Evolutionary conservation across 2,329 filamentous ascomycete genomes (phyloP).

Genomic region (Hypoxylon sp.): DNA sequence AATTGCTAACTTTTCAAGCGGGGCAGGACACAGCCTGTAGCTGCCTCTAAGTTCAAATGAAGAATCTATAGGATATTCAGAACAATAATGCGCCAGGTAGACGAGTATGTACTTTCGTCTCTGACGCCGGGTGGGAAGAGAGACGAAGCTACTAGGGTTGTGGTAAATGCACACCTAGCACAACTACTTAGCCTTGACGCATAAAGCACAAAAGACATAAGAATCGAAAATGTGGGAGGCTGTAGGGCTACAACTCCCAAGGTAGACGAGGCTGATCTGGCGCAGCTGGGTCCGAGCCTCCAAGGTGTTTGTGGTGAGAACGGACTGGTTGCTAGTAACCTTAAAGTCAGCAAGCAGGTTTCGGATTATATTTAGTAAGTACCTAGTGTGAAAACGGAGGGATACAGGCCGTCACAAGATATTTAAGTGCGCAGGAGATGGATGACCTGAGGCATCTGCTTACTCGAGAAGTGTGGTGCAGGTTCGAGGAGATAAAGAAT

Average conservation of each 20-base stretch:
- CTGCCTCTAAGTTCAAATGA: not conserved
- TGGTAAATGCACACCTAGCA: not conserved
- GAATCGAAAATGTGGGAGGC: slow-evolving; percentile 2
- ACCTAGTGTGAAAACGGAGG: slow-evolving; percentile 6
- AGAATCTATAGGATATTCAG: not conserved
- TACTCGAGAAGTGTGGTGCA: not conserved
- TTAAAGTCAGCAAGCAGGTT: slow-evolving; percentile 7
- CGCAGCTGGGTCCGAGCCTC: not conserved
- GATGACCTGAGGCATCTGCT: not conserved
- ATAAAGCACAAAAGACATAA: not conserved
- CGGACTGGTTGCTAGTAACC: not conserved
- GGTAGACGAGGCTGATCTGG: slow-evolving; percentile 6
- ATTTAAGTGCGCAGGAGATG: not conserved
- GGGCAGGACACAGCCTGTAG: slow-evolving; percentile 10
- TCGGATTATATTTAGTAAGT: slow-evolving; percentile 8
- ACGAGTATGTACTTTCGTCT: slow-evolving; percentile 4
- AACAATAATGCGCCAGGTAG: not conserved
- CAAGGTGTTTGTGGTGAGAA: slow-evolving; percentile 4
- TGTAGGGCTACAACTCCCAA: not conserved
- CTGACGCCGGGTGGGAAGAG: not conserved
- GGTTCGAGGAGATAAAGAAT: not conserved
- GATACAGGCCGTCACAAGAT: not conserved
- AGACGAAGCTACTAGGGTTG: not conserved
- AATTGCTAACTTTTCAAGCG: not conserved
- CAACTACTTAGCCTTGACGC: not conserved